Percentiles rank a stretch among this genome's conserved stretches.
Conservation (phyloP, 2,329 filamentous ascomycete genomes). For the Phialophora macrospora region DNA sequence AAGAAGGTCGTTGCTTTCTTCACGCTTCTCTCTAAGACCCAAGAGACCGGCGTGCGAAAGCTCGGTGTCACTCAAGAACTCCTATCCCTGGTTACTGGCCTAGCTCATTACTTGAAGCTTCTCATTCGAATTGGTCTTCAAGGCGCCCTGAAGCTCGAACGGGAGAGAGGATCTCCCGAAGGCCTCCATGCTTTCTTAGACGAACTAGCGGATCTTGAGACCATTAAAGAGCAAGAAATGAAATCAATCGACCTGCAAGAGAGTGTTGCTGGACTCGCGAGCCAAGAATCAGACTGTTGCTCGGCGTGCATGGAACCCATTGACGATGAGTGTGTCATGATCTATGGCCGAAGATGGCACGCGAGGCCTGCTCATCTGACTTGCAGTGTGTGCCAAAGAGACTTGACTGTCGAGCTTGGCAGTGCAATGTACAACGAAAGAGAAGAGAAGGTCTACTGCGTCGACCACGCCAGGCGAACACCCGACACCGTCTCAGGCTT, state of each 20-base stretch:
- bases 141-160: conserved; percentile 86
- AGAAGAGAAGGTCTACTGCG: conserved; percentile 73
- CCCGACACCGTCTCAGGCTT: conserved; percentile 67
- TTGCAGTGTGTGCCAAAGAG: conserved; percentile 72
- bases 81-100: conserved; percentile 92
- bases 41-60: conserved; percentile 86
- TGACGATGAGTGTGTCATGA: conserved; percentile 87
- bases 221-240: conserved; percentile 72
- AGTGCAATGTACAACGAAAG: conserved; percentile 73
- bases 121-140: conserved; percentile 96
- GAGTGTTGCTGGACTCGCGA: conserved; percentile 69
- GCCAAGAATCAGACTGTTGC: conserved; percentile 84
- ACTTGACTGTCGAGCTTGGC: conserved; percentile 70
- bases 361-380: conserved; percentile 69
- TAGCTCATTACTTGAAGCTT: conserved; percentile 96
- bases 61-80: conserved; percentile 96
- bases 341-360: conserved; percentile 80
- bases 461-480: conserved; percentile 54
- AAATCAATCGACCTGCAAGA: conserved; percentile 66
- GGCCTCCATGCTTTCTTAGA: conserved; percentile 83
- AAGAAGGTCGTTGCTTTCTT: conserved; percentile 99
- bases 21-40: conserved; percentile 88
- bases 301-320: conserved; percentile 80
- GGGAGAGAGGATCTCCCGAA: conserved; percentile 74
- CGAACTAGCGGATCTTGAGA: conserved; percentile 81